A percentile compares a stretch with the other conserved stretches of the same genome.
phyloP scores from a whole-genome alignment of 139 green algal species.

The Nannochloris sp. region DNA sequence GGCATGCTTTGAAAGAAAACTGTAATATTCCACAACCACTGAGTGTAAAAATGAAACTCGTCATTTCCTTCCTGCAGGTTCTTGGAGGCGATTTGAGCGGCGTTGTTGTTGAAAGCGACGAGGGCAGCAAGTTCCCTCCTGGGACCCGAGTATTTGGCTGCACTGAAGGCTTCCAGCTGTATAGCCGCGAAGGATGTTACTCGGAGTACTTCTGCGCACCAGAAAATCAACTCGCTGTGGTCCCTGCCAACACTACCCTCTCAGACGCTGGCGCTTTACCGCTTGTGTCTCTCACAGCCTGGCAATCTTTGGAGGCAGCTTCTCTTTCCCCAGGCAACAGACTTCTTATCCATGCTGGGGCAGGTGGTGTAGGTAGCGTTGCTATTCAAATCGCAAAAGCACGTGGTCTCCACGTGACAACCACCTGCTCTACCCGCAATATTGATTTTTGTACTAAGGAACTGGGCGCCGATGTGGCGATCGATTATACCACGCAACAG shows the following conservation, averaged over 20 bases:
- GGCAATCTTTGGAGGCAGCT: slow-evolving; percentile 24
- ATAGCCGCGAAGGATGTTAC: neutral
- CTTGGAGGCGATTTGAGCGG: slow-evolving; percentile 3
- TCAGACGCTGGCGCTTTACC: slow-evolving; percentile 24
- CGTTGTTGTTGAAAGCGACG: slow-evolving; percentile 1
- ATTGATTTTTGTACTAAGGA: slow-evolving; percentile 27
- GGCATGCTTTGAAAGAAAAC: no score
- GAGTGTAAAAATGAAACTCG: neutral
- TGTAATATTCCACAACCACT: no score
- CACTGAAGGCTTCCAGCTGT: slow-evolving; percentile 1
- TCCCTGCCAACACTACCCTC: slow-evolving; percentile 15
- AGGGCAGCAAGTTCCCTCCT: neutral
- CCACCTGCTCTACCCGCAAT: slow-evolving; percentile 45
- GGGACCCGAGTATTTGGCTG: neutral
- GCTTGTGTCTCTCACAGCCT: slow-evolving; percentile 27
- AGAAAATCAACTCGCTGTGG: neutral
- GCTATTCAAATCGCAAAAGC: slow-evolving; percentile 36
- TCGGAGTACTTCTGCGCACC: neutral
- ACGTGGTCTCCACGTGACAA: slow-evolving; percentile 37
- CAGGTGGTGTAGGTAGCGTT: slow-evolving; percentile 33
- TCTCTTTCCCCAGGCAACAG: slow-evolving; percentile 21
- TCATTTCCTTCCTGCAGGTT: neutral
- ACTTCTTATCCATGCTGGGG: slow-evolving; percentile 29
- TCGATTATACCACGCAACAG: slow-evolving; percentile 50
- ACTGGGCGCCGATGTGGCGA: slow-evolving; percentile 45